These are phyloP conservation scores for Strobilomyces dryophilus DNA, from an alignment of 768 basidiomycete genomes.

Conservation along the genomic window DNA sequence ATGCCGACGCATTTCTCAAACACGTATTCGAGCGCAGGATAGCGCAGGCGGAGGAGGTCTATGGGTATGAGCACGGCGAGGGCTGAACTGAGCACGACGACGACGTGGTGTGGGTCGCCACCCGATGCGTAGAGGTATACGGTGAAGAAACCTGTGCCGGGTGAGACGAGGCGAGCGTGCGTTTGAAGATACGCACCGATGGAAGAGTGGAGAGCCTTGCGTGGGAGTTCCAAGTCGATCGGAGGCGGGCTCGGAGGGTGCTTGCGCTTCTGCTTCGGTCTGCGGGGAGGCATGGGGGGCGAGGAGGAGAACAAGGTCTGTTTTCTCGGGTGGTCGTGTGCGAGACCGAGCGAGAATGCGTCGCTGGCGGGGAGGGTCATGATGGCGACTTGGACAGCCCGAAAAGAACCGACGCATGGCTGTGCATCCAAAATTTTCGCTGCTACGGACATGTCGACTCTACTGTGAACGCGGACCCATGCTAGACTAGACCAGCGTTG, in stretches of 20 bases:
- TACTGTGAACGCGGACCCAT: slow-evolving; percentile 30
- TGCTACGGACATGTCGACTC: slow-evolving; percentile 21
- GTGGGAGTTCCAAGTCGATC: slow-evolving; percentile 86
- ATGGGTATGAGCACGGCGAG: slow-evolving; percentile 67
- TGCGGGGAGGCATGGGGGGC: slow-evolving; percentile 25
- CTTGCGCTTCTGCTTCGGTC: slow-evolving; percentile 28
- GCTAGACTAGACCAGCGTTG: slow-evolving; percentile 37
- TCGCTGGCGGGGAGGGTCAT: slow-evolving; percentile 35
- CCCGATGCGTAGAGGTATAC: slow-evolving; percentile 53
- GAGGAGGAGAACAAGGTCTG: slow-evolving; percentile 37
- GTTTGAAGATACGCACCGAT: slow-evolving; percentile 59
- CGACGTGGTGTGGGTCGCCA: slow-evolving; percentile 46
- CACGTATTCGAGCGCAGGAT: slow-evolving; percentile 55
- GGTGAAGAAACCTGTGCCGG: slow-evolving; percentile 53
- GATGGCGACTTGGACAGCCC: background rate
- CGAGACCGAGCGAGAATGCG: slow-evolving; percentile 33
- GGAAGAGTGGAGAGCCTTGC: slow-evolving; percentile 83
- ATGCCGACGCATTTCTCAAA: slow-evolving; percentile 75
- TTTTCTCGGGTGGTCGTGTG: slow-evolving; percentile 31
- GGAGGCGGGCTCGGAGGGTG: slow-evolving; percentile 9
- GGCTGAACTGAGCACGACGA: slow-evolving; percentile 59
- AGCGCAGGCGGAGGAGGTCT: slow-evolving; percentile 71
- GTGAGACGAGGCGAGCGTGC: background rate
- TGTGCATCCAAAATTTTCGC: background rate
- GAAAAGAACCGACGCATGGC: background rate